Evolutionary conservation across 352 stramenopile species (phyloP), one percentile per base, ranked within the genome.

Genomic region (Phytophthora ramorum): DNA sequence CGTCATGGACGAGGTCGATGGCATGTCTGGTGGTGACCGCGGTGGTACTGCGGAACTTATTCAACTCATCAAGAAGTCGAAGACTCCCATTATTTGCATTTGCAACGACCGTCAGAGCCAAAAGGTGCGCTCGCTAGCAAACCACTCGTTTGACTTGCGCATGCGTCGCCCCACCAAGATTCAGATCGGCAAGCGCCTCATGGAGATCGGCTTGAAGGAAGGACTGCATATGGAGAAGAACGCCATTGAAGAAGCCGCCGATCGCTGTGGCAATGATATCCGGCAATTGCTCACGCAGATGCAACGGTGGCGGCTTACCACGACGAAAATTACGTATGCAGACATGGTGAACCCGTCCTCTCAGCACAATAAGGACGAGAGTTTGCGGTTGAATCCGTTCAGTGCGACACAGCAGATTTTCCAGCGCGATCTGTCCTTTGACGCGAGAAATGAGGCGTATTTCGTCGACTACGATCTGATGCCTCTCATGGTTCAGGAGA

Each of bases 1-100:
- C 12, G 94, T 99, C 60, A 99, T 99, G 98, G 98, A 99, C 63
- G 97, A 99, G 83, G 97, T 99, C 2, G 98, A 99, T 73, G 98
- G 98, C 20, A 99, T 99, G 97, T 97, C 93, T 24, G 93, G 89
- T 1, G 96, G 96, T 10, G 98, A 99, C 79, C 84, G 97, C 12
- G 97, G 95, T 46, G 97, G 97, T 43, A 99, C 98, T 10, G 84
- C 90, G 16, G 97, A 99, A 82, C 78, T 99, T n/a, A 99, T 99
- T 71, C 81, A 96, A 75, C 94, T 99, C 55, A 99, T 99, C 69
- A 99, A 99, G 78, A 98, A 97, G 59, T 98, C 87, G 45, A 98
- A 98, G 76, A 97, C 98, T 47, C 98, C 98, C 9, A 99, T 99
- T 64, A 99, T 99, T 78, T 99, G 97, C 71, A 99, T 99, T 72